These are phyloP conservation scores for Dianthus caryophyllus DNA, from an alignment of 148 eudicot species.

Conservation along the genomic window DNA sequence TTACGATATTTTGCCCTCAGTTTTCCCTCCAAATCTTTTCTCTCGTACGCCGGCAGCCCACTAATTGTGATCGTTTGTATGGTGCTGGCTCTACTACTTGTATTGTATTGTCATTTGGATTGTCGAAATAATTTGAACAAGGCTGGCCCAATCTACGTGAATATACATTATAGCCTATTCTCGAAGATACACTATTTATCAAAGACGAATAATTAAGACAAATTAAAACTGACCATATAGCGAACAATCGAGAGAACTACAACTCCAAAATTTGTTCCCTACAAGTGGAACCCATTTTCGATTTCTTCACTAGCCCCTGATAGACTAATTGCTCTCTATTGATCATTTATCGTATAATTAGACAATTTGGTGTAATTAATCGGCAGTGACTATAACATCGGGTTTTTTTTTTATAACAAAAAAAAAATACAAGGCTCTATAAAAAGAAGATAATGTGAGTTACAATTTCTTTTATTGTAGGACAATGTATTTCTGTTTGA, in stretches of 20 bases:
- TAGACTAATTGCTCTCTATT: constrained; percentile 6
- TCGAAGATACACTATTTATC: constrained; percentile 29
- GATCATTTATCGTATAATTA: constrained; percentile 10
- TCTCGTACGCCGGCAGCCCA: not conserved
- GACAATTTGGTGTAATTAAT: not conserved
- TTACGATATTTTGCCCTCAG: not conserved
- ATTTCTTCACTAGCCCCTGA: constrained; percentile 18
- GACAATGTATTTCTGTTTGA: not conserved
- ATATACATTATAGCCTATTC: constrained; percentile 31
- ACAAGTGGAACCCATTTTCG: constrained; percentile 24
- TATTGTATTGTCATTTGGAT: not conserved
- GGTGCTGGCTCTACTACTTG: not conserved
- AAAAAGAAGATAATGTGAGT: not conserved
- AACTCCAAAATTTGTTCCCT: constrained; percentile 30
- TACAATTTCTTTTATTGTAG: not conserved
- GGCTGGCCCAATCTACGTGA: constrained; percentile 29
- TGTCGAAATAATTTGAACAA: constrained; percentile 7
- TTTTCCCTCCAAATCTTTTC: constrained; percentile 2
- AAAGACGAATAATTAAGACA: constrained; percentile 38
- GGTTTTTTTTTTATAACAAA: not conserved
- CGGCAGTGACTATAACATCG: constrained; percentile 1
- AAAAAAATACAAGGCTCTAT: not conserved
- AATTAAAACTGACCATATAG: constrained; percentile 38
- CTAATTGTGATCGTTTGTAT: not conserved
- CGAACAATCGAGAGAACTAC: constrained; percentile 26